These are phyloP conservation scores for Pseudopediastrum boryanum DNA, from an alignment of 139 green algal genomes.

Conservation along the genomic window DNA sequence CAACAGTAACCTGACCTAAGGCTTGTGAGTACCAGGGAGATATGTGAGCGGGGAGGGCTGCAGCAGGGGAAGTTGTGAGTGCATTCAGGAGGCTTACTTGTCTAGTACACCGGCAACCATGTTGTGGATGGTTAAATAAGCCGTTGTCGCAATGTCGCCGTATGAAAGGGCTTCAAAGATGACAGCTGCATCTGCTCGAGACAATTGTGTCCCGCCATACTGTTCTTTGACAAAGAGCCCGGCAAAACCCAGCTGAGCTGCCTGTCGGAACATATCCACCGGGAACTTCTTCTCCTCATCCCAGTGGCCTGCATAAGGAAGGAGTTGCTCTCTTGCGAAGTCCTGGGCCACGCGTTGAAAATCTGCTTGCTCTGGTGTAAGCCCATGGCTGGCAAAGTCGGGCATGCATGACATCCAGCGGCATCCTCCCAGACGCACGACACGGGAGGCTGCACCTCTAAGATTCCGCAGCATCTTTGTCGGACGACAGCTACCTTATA, in stretches of 20 bases:
- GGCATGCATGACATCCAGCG: background rate
- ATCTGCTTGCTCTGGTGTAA: conserved; percentile 47
- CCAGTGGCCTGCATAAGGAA: conserved; percentile 63
- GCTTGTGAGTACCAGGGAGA: background rate
- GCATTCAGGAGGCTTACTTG: conserved; percentile 14
- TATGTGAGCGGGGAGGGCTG: background rate
- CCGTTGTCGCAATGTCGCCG: conserved; percentile 62
- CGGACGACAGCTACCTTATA: no score
- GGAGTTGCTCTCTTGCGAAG: conserved; percentile 64
- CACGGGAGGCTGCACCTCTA: no score
- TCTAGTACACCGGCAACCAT: conserved; percentile 74
- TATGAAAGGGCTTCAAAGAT: conserved; percentile 84
- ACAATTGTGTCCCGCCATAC: conserved; percentile 40
- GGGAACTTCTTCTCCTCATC: conserved; percentile 74
- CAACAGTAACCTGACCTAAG: background rate
- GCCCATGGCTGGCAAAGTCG: background rate
- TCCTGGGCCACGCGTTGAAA: conserved; percentile 55
- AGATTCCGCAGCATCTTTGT: no score
- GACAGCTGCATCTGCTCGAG: conserved; percentile 46
- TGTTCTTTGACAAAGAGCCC: conserved; percentile 68
- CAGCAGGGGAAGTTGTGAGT: background rate
- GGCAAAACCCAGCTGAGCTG: conserved; percentile 76
- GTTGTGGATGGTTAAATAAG: conserved; percentile 91
- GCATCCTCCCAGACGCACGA: no score
- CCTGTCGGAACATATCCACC: conserved; percentile 55